Percentiles rank a stretch among this genome's conserved stretches.
These are phyloP conservation scores for Ormosia semicastrata DNA, from an alignment of 306 rosid genomes.

Conservation along the genomic window DNA sequence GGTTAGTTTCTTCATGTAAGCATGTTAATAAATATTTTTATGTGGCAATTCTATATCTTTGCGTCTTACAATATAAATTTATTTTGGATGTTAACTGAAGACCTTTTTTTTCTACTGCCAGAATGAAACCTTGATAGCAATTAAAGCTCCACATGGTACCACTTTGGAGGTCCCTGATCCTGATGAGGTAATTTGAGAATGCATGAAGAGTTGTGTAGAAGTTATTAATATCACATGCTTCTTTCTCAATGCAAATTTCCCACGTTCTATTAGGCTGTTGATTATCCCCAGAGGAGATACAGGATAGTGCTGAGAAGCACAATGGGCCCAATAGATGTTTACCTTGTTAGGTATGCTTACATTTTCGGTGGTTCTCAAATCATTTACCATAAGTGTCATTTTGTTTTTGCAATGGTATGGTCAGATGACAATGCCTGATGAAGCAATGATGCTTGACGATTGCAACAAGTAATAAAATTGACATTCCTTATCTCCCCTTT, in stretches of 20 bases:
- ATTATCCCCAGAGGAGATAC: constrained; percentile 95
- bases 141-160: constrained; percentile 98
- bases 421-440: constrained; percentile 19
- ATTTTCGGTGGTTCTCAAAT: constrained; percentile 2
- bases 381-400: constrained; percentile 8
- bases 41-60: constrained; percentile 1
- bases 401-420: constrained; percentile 20
- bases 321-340: constrained; percentile 97
- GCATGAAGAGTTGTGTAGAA: neutral
- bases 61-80: constrained; percentile 3
- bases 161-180: constrained; percentile 99
- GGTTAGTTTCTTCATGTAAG: constrained; percentile 45
- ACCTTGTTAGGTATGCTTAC: constrained; percentile 83
- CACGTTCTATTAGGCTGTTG: constrained; percentile 67
- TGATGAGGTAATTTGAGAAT: constrained; percentile 73
- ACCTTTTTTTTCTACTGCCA: constrained; percentile 35
- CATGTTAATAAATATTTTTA: neutral
- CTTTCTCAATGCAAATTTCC: constrained; percentile 36
- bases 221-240: constrained; percentile 5
- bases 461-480: constrained; percentile 19
- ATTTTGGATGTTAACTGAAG: constrained; percentile 19
- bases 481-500: constrained; percentile 14
- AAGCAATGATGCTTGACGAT: constrained; percentile 19
- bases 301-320: constrained; percentile 93
- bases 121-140: constrained; percentile 97